A percentile compares a stretch with the other conserved stretches of the same genome.
phyloP scores from a whole-genome alignment of 2,329 filamentous ascomycete species.

The Cladosporium halotolerans region DNA sequence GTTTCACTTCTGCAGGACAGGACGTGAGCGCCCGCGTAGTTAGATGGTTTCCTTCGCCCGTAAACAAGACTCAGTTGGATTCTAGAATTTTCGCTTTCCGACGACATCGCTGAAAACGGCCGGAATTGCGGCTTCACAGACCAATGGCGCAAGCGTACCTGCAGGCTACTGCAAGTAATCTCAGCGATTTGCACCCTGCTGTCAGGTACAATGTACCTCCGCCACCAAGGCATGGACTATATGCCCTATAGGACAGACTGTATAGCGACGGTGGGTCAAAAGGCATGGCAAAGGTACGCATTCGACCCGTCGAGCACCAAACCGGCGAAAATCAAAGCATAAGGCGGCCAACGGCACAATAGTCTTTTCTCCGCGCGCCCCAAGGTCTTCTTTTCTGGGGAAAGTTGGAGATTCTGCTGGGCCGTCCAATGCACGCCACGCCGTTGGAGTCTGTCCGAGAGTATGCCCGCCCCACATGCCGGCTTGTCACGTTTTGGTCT shows the following conservation, averaged over 20 bases:
- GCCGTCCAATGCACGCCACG: conserved; percentile 5
- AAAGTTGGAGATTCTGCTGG: not conserved
- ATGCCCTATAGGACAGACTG: no score
- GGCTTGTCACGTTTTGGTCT: not conserved
- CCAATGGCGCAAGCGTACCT: conserved; percentile 9
- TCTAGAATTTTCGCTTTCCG: no score
- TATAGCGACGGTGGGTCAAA: no score
- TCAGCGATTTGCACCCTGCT: conserved; percentile 4
- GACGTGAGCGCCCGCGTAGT: no score
- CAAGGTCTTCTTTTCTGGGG: conserved; percentile 3
- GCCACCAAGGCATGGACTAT: no score
- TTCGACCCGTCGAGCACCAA: no score
- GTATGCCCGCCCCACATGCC: conserved; percentile 3
- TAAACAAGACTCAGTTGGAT: no score
- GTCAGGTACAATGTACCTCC: conserved; percentile 6
- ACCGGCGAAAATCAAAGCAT: no score
- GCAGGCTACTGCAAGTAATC: conserved; percentile 10
- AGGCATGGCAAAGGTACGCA: no score
- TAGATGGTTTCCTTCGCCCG: no score
- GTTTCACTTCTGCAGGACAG: no score
- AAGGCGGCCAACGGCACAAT: not conserved
- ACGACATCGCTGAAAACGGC: no score
- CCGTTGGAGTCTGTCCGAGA: conserved; percentile 9
- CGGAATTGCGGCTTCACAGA: not conserved
- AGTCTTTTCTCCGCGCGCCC: not conserved